Conservation (phyloP, 2,329 filamentous ascomycete species). For the Fusarium sp. region DNA sequence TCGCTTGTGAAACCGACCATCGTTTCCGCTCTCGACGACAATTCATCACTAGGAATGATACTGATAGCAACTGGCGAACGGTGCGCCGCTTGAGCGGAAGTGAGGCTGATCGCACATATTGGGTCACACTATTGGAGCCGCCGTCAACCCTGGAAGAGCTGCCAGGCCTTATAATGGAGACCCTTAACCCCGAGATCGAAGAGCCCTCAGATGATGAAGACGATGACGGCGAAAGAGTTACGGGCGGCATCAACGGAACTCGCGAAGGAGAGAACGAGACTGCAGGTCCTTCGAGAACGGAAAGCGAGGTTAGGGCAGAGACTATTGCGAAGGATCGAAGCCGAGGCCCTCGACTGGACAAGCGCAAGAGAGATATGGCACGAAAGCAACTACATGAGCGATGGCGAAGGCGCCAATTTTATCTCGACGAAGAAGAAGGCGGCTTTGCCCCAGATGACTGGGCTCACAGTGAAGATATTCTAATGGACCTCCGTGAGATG, state of each 20-base stretch:
- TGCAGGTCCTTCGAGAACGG: slow-evolving; percentile 53
- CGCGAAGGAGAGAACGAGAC: slow-evolving; percentile 47
- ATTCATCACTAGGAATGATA: slow-evolving; percentile 50
- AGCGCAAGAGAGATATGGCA: slow-evolving; percentile 59
- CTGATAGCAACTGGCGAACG: slow-evolving; percentile 55
- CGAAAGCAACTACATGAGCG: slow-evolving; percentile 73
- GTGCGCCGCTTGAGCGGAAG: slow-evolving; percentile 50
- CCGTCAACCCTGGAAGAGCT: slow-evolving; percentile 60
- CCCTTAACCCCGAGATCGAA: slow-evolving; percentile 48
- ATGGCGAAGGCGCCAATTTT: slow-evolving; percentile 83
- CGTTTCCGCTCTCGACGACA: slow-evolving; percentile 49
- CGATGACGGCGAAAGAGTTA: slow-evolving; percentile 40
- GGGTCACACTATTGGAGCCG: slow-evolving; percentile 61
- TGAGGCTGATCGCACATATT: slow-evolving; percentile 57
- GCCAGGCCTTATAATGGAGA: slow-evolving; percentile 55
- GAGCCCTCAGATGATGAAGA: slow-evolving; percentile 50
- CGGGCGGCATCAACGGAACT: slow-evolving; percentile 45
- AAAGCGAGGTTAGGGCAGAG: slow-evolving; percentile 58
- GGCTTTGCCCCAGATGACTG: slow-evolving; percentile 73
- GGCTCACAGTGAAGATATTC: slow-evolving; percentile 70
- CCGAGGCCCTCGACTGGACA: slow-evolving; percentile 55
- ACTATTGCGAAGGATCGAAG: slow-evolving; percentile 55
- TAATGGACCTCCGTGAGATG: slow-evolving; percentile 54
- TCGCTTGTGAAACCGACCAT: slow-evolving; percentile 56
- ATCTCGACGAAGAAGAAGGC: slow-evolving; percentile 88